Evolutionary conservation across 139 green algal species (phyloP).

Genomic region (Pleodorina starrii): DNA sequence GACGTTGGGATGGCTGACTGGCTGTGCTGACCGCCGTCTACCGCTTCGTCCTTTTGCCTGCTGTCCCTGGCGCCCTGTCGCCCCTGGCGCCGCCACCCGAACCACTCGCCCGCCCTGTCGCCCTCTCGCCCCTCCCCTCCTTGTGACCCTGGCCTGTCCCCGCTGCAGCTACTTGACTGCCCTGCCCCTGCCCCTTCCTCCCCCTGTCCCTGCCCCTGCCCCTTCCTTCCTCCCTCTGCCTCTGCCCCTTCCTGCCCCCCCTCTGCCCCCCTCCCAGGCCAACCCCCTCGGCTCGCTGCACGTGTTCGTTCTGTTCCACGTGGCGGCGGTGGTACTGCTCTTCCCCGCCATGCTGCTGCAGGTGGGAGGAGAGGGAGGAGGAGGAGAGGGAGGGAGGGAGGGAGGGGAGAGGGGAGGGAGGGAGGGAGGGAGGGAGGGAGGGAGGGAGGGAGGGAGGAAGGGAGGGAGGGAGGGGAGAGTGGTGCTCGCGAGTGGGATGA

Average conservation of each 20-base stretch:
- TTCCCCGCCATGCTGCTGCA: slow-evolving; percentile 70
- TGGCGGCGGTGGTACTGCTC: slow-evolving; percentile 59
- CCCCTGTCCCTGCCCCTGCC: neutral
- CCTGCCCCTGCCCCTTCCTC: neutral
- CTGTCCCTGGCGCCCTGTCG: neutral
- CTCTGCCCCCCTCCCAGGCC: neutral
- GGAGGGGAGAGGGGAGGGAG: too few species aligned
- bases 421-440: too few species aligned
- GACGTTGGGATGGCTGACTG: too few species aligned
- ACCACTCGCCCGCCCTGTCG: neutral
- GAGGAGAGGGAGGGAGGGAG: too few species aligned
- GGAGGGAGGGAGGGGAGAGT: too few species aligned
- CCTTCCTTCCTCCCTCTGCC: neutral
- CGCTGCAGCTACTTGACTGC: neutral
- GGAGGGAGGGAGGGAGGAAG: too few species aligned
- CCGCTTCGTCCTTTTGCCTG: neutral
- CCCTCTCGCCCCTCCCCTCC: neutral
- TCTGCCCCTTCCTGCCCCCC: neutral
- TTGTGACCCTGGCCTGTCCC: neutral
- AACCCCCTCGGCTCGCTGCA: slow-evolving; percentile 58
- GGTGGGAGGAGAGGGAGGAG: too few species aligned
- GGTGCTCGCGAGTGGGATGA: too few species aligned
- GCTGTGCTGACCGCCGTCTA: neutral
- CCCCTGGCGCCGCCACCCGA: too few species aligned
- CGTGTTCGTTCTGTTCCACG: slow-evolving; percentile 55